Base-by-base conservation (phyloP, 2,329 filamentous ascomycete genomes). In the Neonectria sp. region DNA sequence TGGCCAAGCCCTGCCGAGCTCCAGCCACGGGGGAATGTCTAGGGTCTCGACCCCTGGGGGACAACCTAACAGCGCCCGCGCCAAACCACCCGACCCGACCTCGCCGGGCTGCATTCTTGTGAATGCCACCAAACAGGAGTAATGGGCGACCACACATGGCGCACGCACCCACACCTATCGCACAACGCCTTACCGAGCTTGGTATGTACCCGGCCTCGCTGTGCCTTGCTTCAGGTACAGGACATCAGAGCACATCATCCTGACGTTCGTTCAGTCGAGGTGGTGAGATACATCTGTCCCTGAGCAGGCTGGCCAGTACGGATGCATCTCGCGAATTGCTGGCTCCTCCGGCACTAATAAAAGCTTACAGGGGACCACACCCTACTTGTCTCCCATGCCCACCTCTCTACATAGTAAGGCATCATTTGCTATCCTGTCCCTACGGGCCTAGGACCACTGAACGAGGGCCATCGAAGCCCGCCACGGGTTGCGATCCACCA, bases 151-250 rank as follows among this genome's bases (percentile, higher is more conserved):
- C 58, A 66, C 53, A 61, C 35, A 43, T 45, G 33, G 53, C 53
- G 56, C 58, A 52, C 37, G 29, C 63, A 55, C 57, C 60, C 63
- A 64, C 55, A 55, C 48, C 27, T 17, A 53, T 66, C 46, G 63
- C 57, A 66, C 58, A 57, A 35, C 58, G 46, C 63, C 53, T 66
- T 66, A 31, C 58, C 63, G 33, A 48, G 33, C 53, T 61, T 29
- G 58, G 63, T 31, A 58, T 40, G 48, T 25, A 40, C 57, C 63
- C 21, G 57, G 62, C 45, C 57, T 53, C 35, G 46, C n/a, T 40
- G 35, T 66, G 58, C 63, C 58, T 58, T 61, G 63, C 63, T 61
- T 66, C 58, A 66, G 63, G 63, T 62, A 58, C 63, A 66, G 63
- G 58, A 37, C 51, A 48, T 61, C n/a, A 51, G 49, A 40, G 46